Base-by-base conservation (phyloP, 2,329 filamentous ascomycete genomes). In the Fusarium chlamydosporum region DNA sequence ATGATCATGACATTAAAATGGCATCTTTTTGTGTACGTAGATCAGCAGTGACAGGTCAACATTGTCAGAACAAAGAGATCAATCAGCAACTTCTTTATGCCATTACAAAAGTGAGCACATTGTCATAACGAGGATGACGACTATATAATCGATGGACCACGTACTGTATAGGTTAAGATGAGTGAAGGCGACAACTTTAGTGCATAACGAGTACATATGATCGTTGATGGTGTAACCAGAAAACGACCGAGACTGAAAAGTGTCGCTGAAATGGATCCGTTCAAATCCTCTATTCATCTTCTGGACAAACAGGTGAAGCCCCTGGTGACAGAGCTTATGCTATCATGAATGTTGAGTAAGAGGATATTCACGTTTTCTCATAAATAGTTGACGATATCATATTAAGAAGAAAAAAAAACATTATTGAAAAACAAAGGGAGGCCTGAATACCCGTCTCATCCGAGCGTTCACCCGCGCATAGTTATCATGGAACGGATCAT, bases 1-100 rank as follows among this genome's bases (percentile, higher is more conserved):
- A 70, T 70, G 66, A 69, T 57, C 41, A 58, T 18, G 40, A 62
- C 35, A 66, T 63, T n/a, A 9, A 26, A 55, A 27, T 26, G 38
- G 40, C 33, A n/a, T 38, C 10, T 31, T 43, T 29, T 23, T 23
- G 23, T 23, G 6, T n/a, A 26, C 31, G 33, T 33, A 38, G 20
- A 37, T 56, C 35, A 31, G n/a, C 12, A 6, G 41, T 53, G 47
- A 45, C 51, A 38, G 4, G 12, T 33, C 6, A 23, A 16, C 8
- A 16, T 29, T 38, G 23, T 38, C 23, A 50, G 33, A 38, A 11
- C 18, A 12, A 20, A 37, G 9, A 10, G 6, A 31, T n/a, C 27
- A 6, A 35, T 27, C 7, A 18, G 18, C 27, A 33, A 6, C 7
- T 34, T 48, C 15, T 1, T 34, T n/a, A 15, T 35, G 20, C 20